Conservation (phyloP, 306 rosid species). For the Delonix regia region DNA sequence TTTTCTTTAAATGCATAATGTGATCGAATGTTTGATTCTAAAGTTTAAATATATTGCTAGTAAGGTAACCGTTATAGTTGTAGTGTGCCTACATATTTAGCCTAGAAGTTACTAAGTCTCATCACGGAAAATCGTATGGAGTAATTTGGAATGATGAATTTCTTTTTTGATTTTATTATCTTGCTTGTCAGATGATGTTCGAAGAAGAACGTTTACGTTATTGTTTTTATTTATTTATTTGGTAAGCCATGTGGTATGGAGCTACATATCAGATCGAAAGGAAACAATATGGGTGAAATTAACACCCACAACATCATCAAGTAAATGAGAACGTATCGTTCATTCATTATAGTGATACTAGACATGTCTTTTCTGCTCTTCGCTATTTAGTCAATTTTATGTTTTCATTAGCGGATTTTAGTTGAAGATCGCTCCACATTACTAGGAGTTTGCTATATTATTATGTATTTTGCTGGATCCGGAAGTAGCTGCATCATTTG, state of each 20-base stretch:
- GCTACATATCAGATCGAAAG: background rate
- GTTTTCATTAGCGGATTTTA: background rate
- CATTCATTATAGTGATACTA: background rate
- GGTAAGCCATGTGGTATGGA: too few relatives aligned
- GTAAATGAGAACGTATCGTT: background rate
- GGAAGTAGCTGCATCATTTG: background rate
- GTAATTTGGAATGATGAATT: background rate
- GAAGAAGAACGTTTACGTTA: background rate
- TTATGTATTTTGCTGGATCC: background rate
- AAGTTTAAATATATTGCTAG: background rate
- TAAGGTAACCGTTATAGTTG: background rate
- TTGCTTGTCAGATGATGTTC: background rate
- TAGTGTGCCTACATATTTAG: background rate
- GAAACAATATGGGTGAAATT: background rate
- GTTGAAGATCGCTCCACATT: constrained; percentile 6
- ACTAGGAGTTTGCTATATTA: background rate
- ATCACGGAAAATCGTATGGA: background rate
- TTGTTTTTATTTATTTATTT: too few relatives aligned
- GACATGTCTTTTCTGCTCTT: constrained; percentile 10
- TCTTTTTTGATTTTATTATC: background rate
- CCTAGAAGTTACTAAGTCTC: background rate
- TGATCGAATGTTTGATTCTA: background rate
- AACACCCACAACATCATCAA: background rate
- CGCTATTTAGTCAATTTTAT: background rate
- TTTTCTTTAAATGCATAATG: background rate